Percentiles rank a stretch among this genome's conserved stretches.
These are phyloP conservation scores for Monosporozyma aerobia DNA, from an alignment of 805 yeast genomes.

Conservation along the genomic window DNA sequence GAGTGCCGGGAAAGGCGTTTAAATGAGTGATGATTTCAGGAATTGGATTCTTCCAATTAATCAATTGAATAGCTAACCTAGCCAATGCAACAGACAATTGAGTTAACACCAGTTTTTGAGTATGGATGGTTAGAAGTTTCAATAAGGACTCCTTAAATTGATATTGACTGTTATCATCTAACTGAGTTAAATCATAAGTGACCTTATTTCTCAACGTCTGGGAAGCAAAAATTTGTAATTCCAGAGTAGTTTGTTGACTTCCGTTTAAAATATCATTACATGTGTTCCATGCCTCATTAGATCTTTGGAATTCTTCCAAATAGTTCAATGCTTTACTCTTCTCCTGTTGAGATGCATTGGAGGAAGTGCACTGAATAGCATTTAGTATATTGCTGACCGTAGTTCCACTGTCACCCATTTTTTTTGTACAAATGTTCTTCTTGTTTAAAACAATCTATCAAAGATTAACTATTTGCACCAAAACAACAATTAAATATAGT, in stretches of 20 bases:
- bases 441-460: background rate
- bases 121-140: constrained; percentile 38
- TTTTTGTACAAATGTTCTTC: background rate
- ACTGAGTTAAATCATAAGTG: constrained; percentile 74
- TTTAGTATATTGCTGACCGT: constrained; percentile 11
- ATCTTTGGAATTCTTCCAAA: constrained; percentile 76
- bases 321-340: constrained; percentile 42
- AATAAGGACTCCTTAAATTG: constrained; percentile 64
- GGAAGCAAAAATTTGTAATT: constrained; percentile 72
- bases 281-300: constrained; percentile 70
- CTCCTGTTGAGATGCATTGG: constrained; percentile 17
- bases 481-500: background rate
- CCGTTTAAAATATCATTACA: constrained; percentile 45
- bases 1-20: constrained; percentile 33
- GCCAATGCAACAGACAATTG: constrained; percentile 79
- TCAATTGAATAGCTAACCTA: constrained; percentile 68
- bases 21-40: constrained; percentile 48
- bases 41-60: constrained; percentile 64
- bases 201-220: constrained; percentile 83
- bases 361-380: constrained; percentile 26
- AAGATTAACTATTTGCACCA: background rate
- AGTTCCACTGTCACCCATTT: background rate
- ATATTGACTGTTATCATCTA: constrained; percentile 46
- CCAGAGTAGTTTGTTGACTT: constrained; percentile 33
- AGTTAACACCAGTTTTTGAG: constrained; percentile 56